Conservation (phyloP, 805 yeast species). For the Saccharomycopsis babjevae region DNA sequence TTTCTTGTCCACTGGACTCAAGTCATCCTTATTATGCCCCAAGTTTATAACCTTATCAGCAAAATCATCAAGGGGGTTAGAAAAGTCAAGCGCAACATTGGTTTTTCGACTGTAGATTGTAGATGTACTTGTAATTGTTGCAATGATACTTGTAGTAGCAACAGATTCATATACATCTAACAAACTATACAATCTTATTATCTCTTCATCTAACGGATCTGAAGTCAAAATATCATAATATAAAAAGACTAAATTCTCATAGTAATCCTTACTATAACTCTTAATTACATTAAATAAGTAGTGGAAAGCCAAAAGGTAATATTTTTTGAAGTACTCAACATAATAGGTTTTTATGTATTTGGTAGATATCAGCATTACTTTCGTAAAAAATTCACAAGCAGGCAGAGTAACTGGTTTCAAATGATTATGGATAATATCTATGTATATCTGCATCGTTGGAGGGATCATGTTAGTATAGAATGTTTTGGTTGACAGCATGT, state of each 20-base stretch:
- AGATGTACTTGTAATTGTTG: background rate
- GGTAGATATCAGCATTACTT: background rate
- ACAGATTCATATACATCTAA: slow-evolving; percentile 6
- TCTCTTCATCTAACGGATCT: slow-evolving; percentile 17
- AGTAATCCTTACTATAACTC: background rate
- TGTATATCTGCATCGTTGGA: background rate
- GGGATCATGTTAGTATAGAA: background rate
- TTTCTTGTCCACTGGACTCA: slow-evolving; percentile 10
- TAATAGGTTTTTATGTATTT: background rate
- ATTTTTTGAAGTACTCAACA: background rate
- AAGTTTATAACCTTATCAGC: background rate
- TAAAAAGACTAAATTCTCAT: background rate
- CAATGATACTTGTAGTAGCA: background rate
- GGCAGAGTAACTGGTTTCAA: background rate
- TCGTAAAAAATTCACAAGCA: background rate
- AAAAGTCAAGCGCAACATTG: background rate
- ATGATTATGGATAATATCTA: background rate
- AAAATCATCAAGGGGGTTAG: background rate
- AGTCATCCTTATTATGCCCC: background rate
- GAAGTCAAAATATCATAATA: slow-evolving; percentile 14
- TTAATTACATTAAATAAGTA: background rate
- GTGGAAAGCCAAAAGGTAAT: background rate
- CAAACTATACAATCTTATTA: slow-evolving; percentile 11
- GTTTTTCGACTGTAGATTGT: background rate
- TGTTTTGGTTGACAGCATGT: background rate